Percentiles rank a stretch among this genome's conserved stretches.
Conservation (phyloP, 495 filamentous ascomycete species). For the Pyrenula massariospora region DNA sequence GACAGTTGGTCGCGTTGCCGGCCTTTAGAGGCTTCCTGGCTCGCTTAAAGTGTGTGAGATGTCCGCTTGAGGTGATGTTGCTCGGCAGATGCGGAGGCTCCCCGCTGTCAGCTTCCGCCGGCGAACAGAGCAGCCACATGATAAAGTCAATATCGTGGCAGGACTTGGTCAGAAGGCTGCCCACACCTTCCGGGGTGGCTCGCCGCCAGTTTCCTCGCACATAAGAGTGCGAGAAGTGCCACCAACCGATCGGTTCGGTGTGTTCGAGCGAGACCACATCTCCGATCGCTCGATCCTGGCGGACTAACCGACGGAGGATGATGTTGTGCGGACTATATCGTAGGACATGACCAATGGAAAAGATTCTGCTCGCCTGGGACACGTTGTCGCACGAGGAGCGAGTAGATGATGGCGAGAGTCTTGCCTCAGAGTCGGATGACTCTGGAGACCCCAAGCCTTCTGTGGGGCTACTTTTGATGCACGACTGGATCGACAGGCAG, state of each 20-base stretch:
- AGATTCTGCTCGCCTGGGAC: slow-evolving; percentile 23
- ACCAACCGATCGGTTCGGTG: slow-evolving; percentile 89
- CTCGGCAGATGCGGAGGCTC: slow-evolving; percentile 59
- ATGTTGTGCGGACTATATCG: slow-evolving; percentile 89
- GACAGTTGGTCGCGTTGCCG: slow-evolving; percentile 73
- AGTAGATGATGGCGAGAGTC: not conserved
- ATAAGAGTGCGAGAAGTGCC: slow-evolving; percentile 91
- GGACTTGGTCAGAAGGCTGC: slow-evolving; percentile 75
- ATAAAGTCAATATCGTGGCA: slow-evolving; percentile 90
- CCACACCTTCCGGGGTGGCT: slow-evolving; percentile 39
- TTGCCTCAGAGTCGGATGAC: slow-evolving; percentile 1
- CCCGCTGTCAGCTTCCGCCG: slow-evolving; percentile 7
- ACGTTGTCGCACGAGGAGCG: slow-evolving; percentile 73
- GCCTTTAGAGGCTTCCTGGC: slow-evolving; percentile 63
- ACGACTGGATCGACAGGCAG: slow-evolving; percentile 60
- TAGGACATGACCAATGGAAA: slow-evolving; percentile 72
- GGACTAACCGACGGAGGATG: slow-evolving; percentile 62
- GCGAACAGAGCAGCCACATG: slow-evolving; percentile 57
- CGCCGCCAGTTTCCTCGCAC: slow-evolving; percentile 92
- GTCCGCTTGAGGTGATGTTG: slow-evolving; percentile 57
- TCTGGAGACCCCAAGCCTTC: not conserved
- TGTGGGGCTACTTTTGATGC: slow-evolving; percentile 21
- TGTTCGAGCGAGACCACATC: slow-evolving; percentile 80
- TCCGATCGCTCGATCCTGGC: slow-evolving; percentile 60
- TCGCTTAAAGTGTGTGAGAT: slow-evolving; percentile 52